A percentile compares a stretch with the other conserved stretches of the same genome.
phyloP scores from a whole-genome alignment of 768 basidiomycete genomes.

The Lactifluus echinatus region DNA sequence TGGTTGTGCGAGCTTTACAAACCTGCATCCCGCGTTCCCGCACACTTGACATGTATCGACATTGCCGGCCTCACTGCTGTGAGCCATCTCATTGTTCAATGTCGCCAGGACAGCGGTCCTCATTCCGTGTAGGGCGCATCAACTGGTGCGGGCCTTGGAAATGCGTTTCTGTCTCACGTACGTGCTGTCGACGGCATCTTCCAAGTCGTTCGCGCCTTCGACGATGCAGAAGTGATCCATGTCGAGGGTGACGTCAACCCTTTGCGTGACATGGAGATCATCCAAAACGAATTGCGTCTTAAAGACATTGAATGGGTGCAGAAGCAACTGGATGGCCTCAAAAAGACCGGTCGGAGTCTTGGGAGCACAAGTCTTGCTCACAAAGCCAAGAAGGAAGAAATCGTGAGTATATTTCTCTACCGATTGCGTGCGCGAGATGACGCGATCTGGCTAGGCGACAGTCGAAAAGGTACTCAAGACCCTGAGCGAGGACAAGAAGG shows the following conservation, averaged over 20 bases:
- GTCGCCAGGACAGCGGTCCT: slow-evolving; percentile 5
- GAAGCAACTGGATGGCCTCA: slow-evolving; percentile 73
- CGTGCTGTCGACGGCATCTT: slow-evolving; percentile 99
- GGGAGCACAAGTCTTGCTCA: slow-evolving; percentile 78
- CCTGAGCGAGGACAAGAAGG: slow-evolving; percentile 73
- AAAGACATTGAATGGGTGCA: slow-evolving; percentile 99
- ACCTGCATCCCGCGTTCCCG: slow-evolving; percentile 79
- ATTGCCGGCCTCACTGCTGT: slow-evolving; percentile 96
- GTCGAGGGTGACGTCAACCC: slow-evolving; percentile 98
- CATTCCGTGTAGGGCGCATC: slow-evolving; percentile 66
- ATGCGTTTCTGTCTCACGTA: slow-evolving; percentile 95
- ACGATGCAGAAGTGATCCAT: slow-evolving; percentile 98
- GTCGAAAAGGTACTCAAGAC: slow-evolving; percentile 80
- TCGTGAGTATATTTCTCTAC: slow-evolving; percentile 42
- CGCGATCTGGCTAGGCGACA: slow-evolving; percentile 44
- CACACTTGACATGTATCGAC: slow-evolving; percentile 95
- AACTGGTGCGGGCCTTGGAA: slow-evolving; percentile 95
- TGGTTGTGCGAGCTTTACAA: slow-evolving; percentile 92
- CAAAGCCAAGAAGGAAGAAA: slow-evolving; percentile 94
- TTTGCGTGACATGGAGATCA: slow-evolving; percentile 94
- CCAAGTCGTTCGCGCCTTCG: slow-evolving; percentile 96
- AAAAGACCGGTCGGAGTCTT: slow-evolving; percentile 62
- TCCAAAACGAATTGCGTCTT: slow-evolving; percentile 84
- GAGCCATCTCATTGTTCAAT: slow-evolving; percentile 24
- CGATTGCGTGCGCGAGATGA: background rate